These are phyloP conservation scores for Trichoderma semiorbis DNA, from an alignment of 2,329 filamentous ascomycete genomes.

Conservation along the genomic window DNA sequence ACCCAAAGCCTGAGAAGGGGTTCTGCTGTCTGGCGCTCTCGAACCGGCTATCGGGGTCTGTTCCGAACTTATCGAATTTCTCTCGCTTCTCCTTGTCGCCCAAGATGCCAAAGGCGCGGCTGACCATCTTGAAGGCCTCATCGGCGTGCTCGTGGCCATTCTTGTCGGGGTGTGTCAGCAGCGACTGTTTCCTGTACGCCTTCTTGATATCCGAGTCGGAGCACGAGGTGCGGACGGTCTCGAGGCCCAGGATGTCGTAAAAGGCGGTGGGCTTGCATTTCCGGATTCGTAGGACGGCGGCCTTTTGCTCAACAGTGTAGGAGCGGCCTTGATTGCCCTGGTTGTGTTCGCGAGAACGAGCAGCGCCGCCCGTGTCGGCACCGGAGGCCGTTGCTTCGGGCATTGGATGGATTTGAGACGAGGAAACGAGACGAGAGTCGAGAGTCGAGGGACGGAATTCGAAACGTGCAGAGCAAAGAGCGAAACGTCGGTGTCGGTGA, in stretches of 20 bases:
- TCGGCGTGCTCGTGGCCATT: constrained; percentile 94
- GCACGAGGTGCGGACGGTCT: constrained; percentile 59
- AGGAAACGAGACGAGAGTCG: not conserved
- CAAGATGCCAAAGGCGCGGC: constrained; percentile 86
- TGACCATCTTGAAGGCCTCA: constrained; percentile 98
- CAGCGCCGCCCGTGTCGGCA: constrained; percentile 46
- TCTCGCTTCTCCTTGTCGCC: constrained; percentile 85
- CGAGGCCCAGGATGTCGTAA: constrained; percentile 87
- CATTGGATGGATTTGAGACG: constrained; percentile 25
- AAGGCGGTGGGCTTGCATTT: constrained; percentile 82
- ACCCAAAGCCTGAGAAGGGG: constrained; percentile 62
- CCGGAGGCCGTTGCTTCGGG: constrained; percentile 53
- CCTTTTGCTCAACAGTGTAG: constrained; percentile 86
- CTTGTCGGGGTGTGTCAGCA: constrained; percentile 97
- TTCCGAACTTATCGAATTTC: constrained; percentile 84
- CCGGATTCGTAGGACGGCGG: constrained; percentile 84
- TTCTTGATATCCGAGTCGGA: constrained; percentile 91
- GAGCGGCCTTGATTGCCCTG: constrained; percentile 73
- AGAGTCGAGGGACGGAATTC: not conserved
- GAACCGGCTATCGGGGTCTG: constrained; percentile 88
- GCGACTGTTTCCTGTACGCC: constrained; percentile 89
- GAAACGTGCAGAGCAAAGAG: not conserved
- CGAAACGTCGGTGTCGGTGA: not conserved
- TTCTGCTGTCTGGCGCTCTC: constrained; percentile 57
- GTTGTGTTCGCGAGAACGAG: constrained; percentile 62